Base-by-base conservation (phyloP, 2,329 filamentous ascomycete species). In the Monilinia fructicola region DNA sequence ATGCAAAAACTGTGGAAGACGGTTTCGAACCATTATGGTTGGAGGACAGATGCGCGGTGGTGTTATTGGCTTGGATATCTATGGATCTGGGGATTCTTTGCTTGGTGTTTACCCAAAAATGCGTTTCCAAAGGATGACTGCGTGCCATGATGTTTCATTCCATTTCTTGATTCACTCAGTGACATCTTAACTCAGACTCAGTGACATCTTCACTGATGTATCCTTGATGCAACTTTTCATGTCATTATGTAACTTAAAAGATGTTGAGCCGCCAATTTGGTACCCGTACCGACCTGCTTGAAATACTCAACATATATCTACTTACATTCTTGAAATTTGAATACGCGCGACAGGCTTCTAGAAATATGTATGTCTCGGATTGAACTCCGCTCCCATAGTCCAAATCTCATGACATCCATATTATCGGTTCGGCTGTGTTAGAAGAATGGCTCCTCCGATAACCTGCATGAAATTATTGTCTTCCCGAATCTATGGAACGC, bases 1-100 rank as follows among this genome's bases (percentile, higher is more conserved):
- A 38, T 23, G 14, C 52, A 55, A 9, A 56, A 46, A 14, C 46
- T 46, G 23, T 52, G 52, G 5, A 56, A 38, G 52, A 18, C 12
- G 35, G 26, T 56, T 5, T n/a, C 56, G 18, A 55, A 18, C 21
- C 18, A 18, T 11, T 35, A 44, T n/a, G 40, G 38, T n/a, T 46
- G 38, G 61, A 54, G 38, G 3, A 35, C 26, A 31, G 38, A 64
- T 5, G 42, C 61, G 28, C 55, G 21, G 26, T 64, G 21, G 50
- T 35, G 28, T 56, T 46, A 56, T 48, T 64, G 61, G 61, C 7
- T 48, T 46, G 61, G 61, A 11, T 35, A 55, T 46, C 40, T 64
- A 35, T 55, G 50, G 61, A 52, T 64, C 35, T 56, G 50, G 40
- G 52, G 52, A 11, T 56, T 64, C 28, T 64, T 56, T 35, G 23